phyloP scores from a whole-genome alignment of 768 basidiomycete genomes.

The Clitopilus passeckerianus region DNA sequence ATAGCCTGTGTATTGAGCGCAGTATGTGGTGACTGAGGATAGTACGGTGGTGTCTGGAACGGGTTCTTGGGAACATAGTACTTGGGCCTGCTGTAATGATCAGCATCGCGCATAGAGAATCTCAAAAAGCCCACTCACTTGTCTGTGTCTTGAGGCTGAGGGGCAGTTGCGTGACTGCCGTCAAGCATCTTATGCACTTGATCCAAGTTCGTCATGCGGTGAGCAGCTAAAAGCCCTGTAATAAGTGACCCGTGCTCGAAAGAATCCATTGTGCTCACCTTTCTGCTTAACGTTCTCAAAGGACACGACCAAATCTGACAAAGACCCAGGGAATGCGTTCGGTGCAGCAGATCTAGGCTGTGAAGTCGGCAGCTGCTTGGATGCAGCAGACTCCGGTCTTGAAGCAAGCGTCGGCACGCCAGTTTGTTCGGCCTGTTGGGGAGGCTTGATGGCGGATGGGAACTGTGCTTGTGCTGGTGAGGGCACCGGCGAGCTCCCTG shows the following conservation, averaged over 20 bases:
- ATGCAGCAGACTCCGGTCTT: slow-evolving; percentile 30
- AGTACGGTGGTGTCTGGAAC: slow-evolving; percentile 86
- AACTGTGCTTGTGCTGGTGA: slow-evolving; percentile 56
- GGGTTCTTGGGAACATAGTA: slow-evolving; percentile 96
- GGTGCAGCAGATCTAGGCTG: slow-evolving; percentile 37
- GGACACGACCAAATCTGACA: slow-evolving; percentile 90
- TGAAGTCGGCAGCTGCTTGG: slow-evolving; percentile 51
- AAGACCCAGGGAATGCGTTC: slow-evolving; percentile 68
- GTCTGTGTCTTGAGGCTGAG: slow-evolving; percentile 92
- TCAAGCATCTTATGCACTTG: slow-evolving; percentile 93
- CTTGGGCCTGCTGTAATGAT: slow-evolving; percentile 64
- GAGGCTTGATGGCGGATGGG: slow-evolving; percentile 65
- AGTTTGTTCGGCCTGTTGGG: slow-evolving; percentile 37
- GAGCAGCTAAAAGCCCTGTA: slow-evolving; percentile 41
- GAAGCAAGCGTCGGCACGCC: slow-evolving; percentile 16
- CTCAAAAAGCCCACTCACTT: slow-evolving; percentile 53
- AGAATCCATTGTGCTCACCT: slow-evolving; percentile 40
- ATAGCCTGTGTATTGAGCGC: slow-evolving; percentile 78
- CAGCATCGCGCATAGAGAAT: slow-evolving; percentile 1
- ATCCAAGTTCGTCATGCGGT: slow-evolving; percentile 82
- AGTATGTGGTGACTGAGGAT: slow-evolving; percentile 84
- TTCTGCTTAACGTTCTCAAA: slow-evolving; percentile 98
- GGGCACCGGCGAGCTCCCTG: slow-evolving; percentile 26
- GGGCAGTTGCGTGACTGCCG: slow-evolving; percentile 82
- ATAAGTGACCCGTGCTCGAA: not conserved